Conservation (phyloP, 495 filamentous ascomycete species). For the Cercophora scortea region DNA sequence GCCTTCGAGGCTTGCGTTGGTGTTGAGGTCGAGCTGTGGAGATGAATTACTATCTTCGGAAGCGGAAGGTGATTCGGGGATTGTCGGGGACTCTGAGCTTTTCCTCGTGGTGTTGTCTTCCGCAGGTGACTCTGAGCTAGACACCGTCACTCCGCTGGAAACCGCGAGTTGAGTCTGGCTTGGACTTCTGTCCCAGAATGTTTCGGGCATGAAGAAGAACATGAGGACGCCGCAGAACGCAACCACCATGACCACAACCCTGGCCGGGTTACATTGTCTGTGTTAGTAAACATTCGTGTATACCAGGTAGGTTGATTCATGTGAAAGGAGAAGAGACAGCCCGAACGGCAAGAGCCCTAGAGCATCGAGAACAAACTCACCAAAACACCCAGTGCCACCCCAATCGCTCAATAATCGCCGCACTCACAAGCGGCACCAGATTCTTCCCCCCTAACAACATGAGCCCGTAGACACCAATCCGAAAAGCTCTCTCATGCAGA, state of each 20-base stretch:
- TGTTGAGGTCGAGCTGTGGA: no score
- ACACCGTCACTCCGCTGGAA: no score
- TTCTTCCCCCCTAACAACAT: not conserved
- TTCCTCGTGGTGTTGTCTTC: not conserved
- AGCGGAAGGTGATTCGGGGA: no score
- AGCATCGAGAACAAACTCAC: not conserved
- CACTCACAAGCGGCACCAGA: not conserved
- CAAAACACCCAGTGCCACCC: not conserved
- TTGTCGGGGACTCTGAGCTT: not conserved
- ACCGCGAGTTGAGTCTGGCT: not conserved
- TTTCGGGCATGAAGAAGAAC: not conserved
- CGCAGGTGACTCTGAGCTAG: no score
- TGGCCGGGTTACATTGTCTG: not conserved
- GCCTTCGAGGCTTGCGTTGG: not conserved
- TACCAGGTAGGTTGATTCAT: not conserved
- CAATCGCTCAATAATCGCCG: not conserved
- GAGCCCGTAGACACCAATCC: not conserved
- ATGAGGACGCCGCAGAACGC: not conserved
- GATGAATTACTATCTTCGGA: no score
- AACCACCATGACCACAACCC: not conserved
- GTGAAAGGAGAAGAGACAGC: no score
- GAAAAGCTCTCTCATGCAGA: not conserved
- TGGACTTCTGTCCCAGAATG: not conserved
- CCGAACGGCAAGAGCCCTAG: not conserved
- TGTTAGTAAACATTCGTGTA: not conserved